Conservation (phyloP, 2,329 filamentous ascomycete species). For the Remersonia thermophila region DNA sequence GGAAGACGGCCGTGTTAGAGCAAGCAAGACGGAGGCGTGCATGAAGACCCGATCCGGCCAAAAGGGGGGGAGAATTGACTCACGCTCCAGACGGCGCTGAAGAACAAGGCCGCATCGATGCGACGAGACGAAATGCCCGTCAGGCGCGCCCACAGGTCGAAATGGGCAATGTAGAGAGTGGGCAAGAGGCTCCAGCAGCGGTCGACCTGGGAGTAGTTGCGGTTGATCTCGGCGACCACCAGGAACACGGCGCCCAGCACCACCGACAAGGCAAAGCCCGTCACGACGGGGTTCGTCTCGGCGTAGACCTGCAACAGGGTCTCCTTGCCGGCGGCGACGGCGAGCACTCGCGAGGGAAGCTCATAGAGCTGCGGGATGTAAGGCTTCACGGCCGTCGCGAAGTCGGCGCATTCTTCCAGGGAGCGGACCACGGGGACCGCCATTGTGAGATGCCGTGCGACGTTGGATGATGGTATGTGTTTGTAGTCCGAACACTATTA, state of each 20-base stretch:
- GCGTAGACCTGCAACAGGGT: slow-evolving; percentile 62
- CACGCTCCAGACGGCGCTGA: slow-evolving; percentile 70
- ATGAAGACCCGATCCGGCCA: too few species aligned
- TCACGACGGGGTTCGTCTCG: slow-evolving; percentile 75
- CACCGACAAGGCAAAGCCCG: slow-evolving; percentile 59
- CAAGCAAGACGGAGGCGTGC: too few species aligned
- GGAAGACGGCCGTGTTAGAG: not conserved
- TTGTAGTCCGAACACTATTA: too few species aligned
- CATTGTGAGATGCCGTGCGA: slow-evolving; percentile 31
- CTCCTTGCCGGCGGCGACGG: slow-evolving; percentile 46
- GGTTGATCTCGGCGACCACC: slow-evolving; percentile 69
- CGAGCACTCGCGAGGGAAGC: slow-evolving; percentile 53
- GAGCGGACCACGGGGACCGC: slow-evolving; percentile 59
- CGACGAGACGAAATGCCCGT: slow-evolving; percentile 57
- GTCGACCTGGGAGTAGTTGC: slow-evolving; percentile 95
- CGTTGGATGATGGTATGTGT: too few species aligned
- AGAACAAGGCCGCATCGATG: slow-evolving; percentile 59
- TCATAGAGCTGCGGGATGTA: slow-evolving; percentile 58
- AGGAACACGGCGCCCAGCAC: slow-evolving; percentile 61
- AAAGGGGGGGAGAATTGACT: slow-evolving; percentile 27
- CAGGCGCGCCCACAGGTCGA: slow-evolving; percentile 67
- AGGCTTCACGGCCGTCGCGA: slow-evolving; percentile 59
- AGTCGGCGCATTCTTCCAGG: slow-evolving; percentile 66
- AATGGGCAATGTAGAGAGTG: slow-evolving; percentile 75
- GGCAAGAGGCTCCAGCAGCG: slow-evolving; percentile 85